phyloP scores from a whole-genome alignment of 345 rosid species.

The Angophora floribunda region DNA sequence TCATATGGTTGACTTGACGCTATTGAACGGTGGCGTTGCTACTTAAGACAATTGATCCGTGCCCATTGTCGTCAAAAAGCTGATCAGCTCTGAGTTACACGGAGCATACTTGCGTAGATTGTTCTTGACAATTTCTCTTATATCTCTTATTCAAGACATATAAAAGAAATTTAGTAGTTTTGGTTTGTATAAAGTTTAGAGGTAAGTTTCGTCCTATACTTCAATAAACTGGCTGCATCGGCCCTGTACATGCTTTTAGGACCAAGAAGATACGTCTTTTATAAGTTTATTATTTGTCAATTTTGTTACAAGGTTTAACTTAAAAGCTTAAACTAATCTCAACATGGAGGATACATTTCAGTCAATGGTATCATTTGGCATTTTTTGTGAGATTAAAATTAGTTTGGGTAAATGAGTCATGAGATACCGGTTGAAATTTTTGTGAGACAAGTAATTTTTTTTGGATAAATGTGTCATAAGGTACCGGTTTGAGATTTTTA shows the following conservation, averaged over 20 bases:
- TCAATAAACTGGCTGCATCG: background rate
- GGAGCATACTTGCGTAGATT: background rate
- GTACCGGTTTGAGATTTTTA: too few species aligned
- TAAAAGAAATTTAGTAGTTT: background rate
- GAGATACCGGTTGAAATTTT: too few species aligned
- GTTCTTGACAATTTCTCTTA: background rate
- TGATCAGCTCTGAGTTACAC: background rate
- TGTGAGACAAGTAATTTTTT: too few species aligned
- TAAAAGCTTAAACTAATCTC: too few species aligned
- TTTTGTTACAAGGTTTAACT: too few species aligned
- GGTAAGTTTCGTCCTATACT: background rate
- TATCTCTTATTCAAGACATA: background rate
- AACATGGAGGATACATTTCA: too few species aligned
- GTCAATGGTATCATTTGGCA: too few species aligned
- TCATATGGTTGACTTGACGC: background rate
- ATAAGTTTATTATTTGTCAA: too few species aligned
- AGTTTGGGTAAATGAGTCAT: too few species aligned
- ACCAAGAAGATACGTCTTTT: too few species aligned
- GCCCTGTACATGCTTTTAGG: background rate
- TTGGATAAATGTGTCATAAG: too few species aligned
- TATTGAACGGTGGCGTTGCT: background rate
- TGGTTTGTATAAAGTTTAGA: background rate
- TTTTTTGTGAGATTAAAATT: too few species aligned
- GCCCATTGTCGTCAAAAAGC: background rate
- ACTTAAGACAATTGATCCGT: background rate